Evolutionary conservation across 805 yeast species (phyloP), one percentile per base, ranked within the genome.

Genomic region (Ogataea kodamae): DNA sequence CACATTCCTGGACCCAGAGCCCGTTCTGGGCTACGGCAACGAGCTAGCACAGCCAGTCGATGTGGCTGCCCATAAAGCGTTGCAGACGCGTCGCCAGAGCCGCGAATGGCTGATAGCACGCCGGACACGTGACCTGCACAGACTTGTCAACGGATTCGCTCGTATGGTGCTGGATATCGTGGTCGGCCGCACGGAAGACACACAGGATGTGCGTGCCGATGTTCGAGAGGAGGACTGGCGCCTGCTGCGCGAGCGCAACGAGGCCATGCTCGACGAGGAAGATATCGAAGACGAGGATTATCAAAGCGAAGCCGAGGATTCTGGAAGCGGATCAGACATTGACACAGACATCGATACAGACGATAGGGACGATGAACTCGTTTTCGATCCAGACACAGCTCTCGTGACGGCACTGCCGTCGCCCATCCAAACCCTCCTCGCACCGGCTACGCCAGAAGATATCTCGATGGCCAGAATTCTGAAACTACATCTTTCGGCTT

Each of bases 1-100:
- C 9, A 80, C 84, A 1, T 82, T 79, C 74, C 39, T 80, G 12
- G 82, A 76, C 18, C 3, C 13, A 6, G 19, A 20, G 26, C 20
- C 33, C 9, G 16, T 15, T 9, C 37, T 25, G 27, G 61, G 59
- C 5, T 61, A 61, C 39, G 52, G 49, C 7, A 46, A 43, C 20
- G 48, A 53, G 24, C 15, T 50, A 3, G 30, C 23, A 6, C 34
- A 34, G 3, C 58, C 57, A 29, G 58, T 62, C 4, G 65, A 57
- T 11, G 33, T 58, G 22, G 18, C 42, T 5, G 46, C 44, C 20
- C 36, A 42, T 29, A 42, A 43, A 21, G 30, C 24, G 6, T 25
- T 24, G 11, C 33, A 36, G 18, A n/a, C 31, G 9, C 25, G 26
- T 15, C 18, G 14, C n/a, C 33, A 25, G n/a, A 36, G 37, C 27